Percentiles rank a stretch among this genome's conserved stretches.
Conservation (phyloP, 2,329 filamentous ascomycete species). For the Xylogone sp. region DNA sequence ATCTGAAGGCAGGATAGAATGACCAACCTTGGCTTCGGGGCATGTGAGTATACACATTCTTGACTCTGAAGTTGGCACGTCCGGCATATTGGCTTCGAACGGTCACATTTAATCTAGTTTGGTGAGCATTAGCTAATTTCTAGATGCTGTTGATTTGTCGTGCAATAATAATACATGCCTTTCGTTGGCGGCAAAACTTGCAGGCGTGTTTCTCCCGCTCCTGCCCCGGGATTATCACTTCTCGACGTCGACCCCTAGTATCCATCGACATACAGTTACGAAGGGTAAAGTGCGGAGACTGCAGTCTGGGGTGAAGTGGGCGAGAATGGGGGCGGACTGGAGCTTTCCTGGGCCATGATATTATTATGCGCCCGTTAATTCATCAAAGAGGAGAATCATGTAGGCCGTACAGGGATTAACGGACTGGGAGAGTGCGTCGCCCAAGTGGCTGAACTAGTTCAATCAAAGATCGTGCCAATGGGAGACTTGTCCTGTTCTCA, state of each 20-base stretch:
- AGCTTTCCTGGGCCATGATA: background rate
- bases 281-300: no score
- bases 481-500: no score
- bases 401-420: background rate
- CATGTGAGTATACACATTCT: slow-evolving; percentile 38
- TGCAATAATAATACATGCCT: slow-evolving; percentile 12
- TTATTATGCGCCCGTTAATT: background rate
- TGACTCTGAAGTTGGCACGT: slow-evolving; percentile 42
- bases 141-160: background rate
- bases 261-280: slow-evolving; percentile 7
- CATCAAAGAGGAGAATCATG: background rate
- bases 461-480: background rate
- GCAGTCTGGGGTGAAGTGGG: background rate
- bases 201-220: slow-evolving; percentile 24
- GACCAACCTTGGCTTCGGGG: slow-evolving; percentile 8
- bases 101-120: slow-evolving; percentile 44
- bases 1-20: background rate
- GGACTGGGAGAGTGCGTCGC: background rate
- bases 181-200: slow-evolving; percentile 34
- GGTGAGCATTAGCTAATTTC: background rate
- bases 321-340: background rate
- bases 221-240: background rate
- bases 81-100: slow-evolving; percentile 38
- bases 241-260: background rate
- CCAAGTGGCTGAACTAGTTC: background rate